Conservation (phyloP, 805 yeast species). For the Phaffomyces opuntiae region DNA sequence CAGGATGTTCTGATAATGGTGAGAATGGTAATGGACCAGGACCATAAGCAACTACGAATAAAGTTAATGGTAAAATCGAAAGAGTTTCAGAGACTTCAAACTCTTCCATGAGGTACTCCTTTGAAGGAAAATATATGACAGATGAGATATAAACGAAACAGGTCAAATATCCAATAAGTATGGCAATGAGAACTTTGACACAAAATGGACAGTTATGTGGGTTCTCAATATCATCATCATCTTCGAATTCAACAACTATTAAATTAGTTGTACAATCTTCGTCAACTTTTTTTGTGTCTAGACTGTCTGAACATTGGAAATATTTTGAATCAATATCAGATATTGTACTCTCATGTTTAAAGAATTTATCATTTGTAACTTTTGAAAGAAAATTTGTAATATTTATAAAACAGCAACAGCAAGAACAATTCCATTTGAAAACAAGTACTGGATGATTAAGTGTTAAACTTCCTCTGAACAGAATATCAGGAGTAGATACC, state of each 20-base stretch:
- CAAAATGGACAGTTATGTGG: conserved; percentile 49
- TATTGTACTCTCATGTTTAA: background rate
- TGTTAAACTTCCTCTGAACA: background rate
- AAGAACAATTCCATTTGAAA: conserved; percentile 56
- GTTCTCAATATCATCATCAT: conserved; percentile 40
- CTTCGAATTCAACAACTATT: background rate
- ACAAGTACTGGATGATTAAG: conserved; percentile 59
- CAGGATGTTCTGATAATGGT: conserved; percentile 51
- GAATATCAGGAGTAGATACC: background rate
- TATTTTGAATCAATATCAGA: background rate
- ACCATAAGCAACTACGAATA: conserved; percentile 56
- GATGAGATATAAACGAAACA: conserved; percentile 50
- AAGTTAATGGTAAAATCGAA: conserved; percentile 29
- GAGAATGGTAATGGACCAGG: conserved; percentile 53
- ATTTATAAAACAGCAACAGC: conserved; percentile 52
- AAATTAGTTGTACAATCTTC: no score
- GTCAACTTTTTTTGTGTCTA: no score
- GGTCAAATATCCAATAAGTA: conserved; percentile 38
- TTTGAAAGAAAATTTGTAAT: conserved; percentile 37
- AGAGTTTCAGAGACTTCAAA: conserved; percentile 8
- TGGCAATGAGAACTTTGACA: conserved; percentile 32
- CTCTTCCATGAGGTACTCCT: conserved; percentile 34
- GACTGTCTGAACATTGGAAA: no score
- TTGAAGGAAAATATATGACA: conserved; percentile 48
- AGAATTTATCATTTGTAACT: background rate